Conservation (phyloP, 768 basidiomycete genomes). For the Kwoniella sp. region DNA sequence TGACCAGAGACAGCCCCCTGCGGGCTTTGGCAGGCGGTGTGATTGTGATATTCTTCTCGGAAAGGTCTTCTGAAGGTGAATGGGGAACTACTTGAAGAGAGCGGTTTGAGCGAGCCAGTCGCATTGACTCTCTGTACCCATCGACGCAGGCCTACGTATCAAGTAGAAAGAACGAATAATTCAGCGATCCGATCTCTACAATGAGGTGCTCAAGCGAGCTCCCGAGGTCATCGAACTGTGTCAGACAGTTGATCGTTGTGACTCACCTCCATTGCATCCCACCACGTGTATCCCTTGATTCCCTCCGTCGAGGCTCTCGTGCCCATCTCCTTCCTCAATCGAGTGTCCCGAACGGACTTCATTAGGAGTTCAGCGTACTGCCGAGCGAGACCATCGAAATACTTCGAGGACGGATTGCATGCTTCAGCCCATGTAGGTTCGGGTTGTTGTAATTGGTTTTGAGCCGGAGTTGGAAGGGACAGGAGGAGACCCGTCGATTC, state of each 20-base stretch:
- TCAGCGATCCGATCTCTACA: no score
- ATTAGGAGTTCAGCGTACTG: slow-evolving; percentile 47
- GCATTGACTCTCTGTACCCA: slow-evolving; percentile 53
- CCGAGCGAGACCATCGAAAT: slow-evolving; percentile 29
- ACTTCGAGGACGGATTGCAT: slow-evolving; percentile 30
- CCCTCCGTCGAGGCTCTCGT: slow-evolving; percentile 42
- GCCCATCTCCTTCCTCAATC: slow-evolving; percentile 40
- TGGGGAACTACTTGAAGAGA: slow-evolving; percentile 21
- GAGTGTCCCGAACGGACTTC: slow-evolving; percentile 26
- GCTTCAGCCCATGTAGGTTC: slow-evolving; percentile 23
- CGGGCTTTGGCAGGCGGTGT: background rate
- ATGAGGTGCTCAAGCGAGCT: no score
- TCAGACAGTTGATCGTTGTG: background rate
- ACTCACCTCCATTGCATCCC: slow-evolving; percentile 56
- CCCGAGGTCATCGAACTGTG: no score
- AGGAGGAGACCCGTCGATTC: slow-evolving; percentile 47
- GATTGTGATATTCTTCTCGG: background rate
- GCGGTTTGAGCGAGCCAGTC: slow-evolving; percentile 26
- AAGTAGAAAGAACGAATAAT: no score
- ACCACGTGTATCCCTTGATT: slow-evolving; percentile 54
- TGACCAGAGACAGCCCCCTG: slow-evolving; percentile 19
- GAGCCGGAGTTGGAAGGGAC: slow-evolving; percentile 29
- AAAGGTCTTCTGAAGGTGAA: background rate
- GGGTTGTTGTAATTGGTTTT: background rate
- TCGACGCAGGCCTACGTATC: slow-evolving; percentile 53